Conservation (phyloP, 2,329 filamentous ascomycete species). For the Bipolaris zeicola region DNA sequence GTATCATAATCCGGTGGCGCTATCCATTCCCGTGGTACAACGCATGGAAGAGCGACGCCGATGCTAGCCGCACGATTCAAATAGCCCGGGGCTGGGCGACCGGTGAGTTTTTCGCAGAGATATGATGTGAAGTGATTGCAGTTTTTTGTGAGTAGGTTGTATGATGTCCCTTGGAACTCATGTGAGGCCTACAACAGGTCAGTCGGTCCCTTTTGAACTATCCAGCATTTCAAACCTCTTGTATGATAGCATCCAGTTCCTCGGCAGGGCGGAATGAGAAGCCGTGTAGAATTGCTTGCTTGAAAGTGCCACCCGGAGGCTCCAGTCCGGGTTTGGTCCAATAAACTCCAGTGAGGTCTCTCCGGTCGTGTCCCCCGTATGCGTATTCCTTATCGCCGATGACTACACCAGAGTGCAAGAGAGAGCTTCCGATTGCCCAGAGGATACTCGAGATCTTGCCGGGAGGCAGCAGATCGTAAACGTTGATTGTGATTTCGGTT, state of each 20-base stretch:
- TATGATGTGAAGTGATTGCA: slow-evolving; percentile 88
- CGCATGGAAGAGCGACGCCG: slow-evolving; percentile 78
- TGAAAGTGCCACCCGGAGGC: slow-evolving; percentile 79
- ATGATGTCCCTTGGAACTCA: slow-evolving; percentile 74
- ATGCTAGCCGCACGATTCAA: slow-evolving; percentile 85
- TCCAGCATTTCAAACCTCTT: slow-evolving; percentile 45
- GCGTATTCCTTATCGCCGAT: slow-evolving; percentile 83
- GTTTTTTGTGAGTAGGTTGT: slow-evolving; percentile 82
- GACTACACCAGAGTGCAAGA: slow-evolving; percentile 82
- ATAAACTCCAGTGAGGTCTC: slow-evolving; percentile 77
- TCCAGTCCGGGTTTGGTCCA: slow-evolving; percentile 74
- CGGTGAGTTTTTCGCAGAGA: slow-evolving; percentile 74
- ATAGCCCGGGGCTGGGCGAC: slow-evolving; percentile 72
- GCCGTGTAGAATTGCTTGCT: slow-evolving; percentile 75
- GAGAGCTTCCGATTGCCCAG: slow-evolving; percentile 76
- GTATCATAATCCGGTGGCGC: slow-evolving; percentile 77
- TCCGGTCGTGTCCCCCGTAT: slow-evolving; percentile 79
- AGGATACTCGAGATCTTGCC: slow-evolving; percentile 75
- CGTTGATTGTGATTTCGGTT: slow-evolving; percentile 75
- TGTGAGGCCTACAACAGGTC: slow-evolving; percentile 61
- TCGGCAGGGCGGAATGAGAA: slow-evolving; percentile 71
- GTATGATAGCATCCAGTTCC: slow-evolving; percentile 74
- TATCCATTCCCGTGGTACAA: slow-evolving; percentile 83
- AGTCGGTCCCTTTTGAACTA: slow-evolving; percentile 7
- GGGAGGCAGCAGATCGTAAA: slow-evolving; percentile 79